phyloP scores from a whole-genome alignment of 2,329 filamentous ascomycete genomes.

The Epichloe sibirici region DNA sequence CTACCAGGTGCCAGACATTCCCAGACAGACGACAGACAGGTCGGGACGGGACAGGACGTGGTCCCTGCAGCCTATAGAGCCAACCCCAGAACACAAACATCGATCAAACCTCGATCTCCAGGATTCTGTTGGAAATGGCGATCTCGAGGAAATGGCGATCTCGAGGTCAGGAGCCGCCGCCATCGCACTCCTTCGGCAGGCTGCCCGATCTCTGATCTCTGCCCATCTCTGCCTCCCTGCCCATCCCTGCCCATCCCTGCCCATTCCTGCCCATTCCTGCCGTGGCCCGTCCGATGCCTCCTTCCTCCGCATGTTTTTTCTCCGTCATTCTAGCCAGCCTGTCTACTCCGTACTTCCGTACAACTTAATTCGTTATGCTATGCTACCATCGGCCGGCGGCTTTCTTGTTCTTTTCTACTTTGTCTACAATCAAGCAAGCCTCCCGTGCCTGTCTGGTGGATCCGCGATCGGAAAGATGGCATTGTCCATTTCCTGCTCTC shows the following conservation, averaged over 20 bases:
- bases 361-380: neutral
- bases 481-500: neutral
- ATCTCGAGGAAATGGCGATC: constrained; percentile 8
- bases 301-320: neutral
- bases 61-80: too few species aligned
- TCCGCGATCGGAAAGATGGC: neutral
- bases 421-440: neutral
- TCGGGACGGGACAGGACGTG: too few species aligned
- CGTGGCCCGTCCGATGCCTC: neutral
- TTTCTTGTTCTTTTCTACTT: neutral
- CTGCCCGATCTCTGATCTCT: neutral
- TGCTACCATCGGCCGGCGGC: neutral
- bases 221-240: neutral
- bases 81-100: too few species aligned
- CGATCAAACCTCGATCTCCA: constrained; percentile 4
- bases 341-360: neutral
- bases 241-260: neutral
- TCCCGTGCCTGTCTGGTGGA: constrained; percentile 1
- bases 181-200: neutral
- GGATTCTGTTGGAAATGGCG: neutral
- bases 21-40: too few species aligned
- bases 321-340: neutral
- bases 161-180: neutral
- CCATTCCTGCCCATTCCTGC: neutral
- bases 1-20: neutral